Evolutionary conservation across 1,284 basidiomycete species (phyloP), one percentile per base, ranked within the genome.

Genomic region (Sporisorium scitamineum): DNA sequence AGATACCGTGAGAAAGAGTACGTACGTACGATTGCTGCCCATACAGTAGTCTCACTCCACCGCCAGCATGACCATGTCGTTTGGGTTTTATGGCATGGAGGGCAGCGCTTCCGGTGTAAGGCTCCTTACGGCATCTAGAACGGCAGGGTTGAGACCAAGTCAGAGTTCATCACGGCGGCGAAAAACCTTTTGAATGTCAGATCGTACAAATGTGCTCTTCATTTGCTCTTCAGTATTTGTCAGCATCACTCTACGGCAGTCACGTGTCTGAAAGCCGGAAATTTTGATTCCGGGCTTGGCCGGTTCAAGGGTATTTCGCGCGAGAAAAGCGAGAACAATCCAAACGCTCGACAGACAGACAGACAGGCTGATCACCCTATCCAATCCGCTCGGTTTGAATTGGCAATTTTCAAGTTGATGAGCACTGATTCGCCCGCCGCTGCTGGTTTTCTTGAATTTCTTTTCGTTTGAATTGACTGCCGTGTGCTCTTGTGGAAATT

Each of bases 341-440:
- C 41, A 54, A 47, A 48, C 14, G 8, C 29, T 54, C 44, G 62
- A 45, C 62, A 70, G 44, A 26, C 5, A 26, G 39, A n/a, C n/a
- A 10, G 27, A 31, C 37, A 24, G 34, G 60, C 52, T 67, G 65
- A 68, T 62, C 59, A 68, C 59, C 65, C 65, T 61, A 44, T 47
- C 54, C 65, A 68, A 58, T 53, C 54, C 60, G 66, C 44, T 41
- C 58, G n/a, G 53, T 52, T 27, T 22, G 39, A 61, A 61, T 67
- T 67, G 64, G 61, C 37, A n/a, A n/a, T n/a, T n/a, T n/a, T n/a
- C n/a, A n/a, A n/a, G n/a, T n/a, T n/a, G n/a, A n/a, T n/a, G n/a
- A n/a, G n/a, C n/a, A n/a, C n/a, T n/a, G n/a, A n/a, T n/a, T n/a
- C n/a, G n/a, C n/a, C n/a, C n/a, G n/a, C n/a, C n/a, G n/a, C n/a